Conservation (phyloP, 2,329 filamentous ascomycete species). For the Phialocephala subalpina region DNA sequence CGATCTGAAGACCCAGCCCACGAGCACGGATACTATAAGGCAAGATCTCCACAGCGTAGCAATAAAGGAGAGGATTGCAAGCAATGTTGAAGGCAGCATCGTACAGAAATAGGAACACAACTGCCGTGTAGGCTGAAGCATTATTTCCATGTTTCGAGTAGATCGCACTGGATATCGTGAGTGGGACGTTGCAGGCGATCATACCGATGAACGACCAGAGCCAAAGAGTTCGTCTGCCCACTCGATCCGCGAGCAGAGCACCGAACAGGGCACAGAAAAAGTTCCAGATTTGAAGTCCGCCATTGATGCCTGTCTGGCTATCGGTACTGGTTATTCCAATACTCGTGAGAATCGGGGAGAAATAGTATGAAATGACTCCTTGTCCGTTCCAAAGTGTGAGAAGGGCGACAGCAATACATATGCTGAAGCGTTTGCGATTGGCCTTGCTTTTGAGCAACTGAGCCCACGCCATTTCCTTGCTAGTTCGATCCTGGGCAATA, state of each 20-base stretch:
- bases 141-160: conserved; percentile 12
- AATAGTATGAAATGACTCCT: conserved; percentile 47
- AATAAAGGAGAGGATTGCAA: conserved; percentile 34
- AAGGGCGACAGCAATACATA: conserved; percentile 42
- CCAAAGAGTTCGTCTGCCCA: conserved; percentile 36
- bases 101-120: conserved; percentile 55
- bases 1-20: conserved; percentile 47
- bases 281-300: conserved; percentile 45
- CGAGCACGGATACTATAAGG: conserved; percentile 38
- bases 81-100: conserved; percentile 50
- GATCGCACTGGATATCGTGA: conserved; percentile 29
- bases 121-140: conserved; percentile 21
- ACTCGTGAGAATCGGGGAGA: conserved; percentile 41
- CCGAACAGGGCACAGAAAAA: conserved; percentile 59
- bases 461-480: conserved; percentile 16
- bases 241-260: conserved; percentile 37
- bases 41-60: conserved; percentile 34
- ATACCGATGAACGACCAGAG: conserved; percentile 33
- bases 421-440: conserved; percentile 26
- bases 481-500: conserved; percentile 52
- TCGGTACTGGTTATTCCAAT: conserved; percentile 33
- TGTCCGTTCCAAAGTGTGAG: conserved; percentile 18
- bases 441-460: conserved; percentile 33
- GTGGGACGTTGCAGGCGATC: conserved; percentile 40
- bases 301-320: conserved; percentile 44